Percentiles rank a stretch among this genome's conserved stretches.
Evolutionary conservation across 768 basidiomycete genomes (phyloP).

Genomic region (Amylocystis lapponica): DNA sequence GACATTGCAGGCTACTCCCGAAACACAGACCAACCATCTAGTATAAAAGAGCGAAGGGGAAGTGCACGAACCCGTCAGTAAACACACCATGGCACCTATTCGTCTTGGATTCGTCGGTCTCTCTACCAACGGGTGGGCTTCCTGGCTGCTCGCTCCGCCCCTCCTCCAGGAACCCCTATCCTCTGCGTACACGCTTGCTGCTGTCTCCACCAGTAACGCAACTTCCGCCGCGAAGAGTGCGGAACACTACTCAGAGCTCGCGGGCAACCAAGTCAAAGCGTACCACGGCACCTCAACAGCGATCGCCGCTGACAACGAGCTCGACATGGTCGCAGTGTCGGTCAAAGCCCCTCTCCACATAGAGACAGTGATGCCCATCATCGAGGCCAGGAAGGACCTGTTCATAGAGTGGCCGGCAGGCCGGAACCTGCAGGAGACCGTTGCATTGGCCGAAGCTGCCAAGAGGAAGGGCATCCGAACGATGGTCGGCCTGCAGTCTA

Average conservation of each 20-base stretch:
- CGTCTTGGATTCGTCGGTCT: constrained; percentile 20
- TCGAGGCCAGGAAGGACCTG: constrained; percentile 33
- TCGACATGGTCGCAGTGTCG: constrained; percentile 32
- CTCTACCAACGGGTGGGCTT: constrained; percentile 6
- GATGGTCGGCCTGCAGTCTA: constrained; percentile 32
- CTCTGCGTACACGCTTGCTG: constrained; percentile 6
- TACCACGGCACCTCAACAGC: constrained; percentile 26
- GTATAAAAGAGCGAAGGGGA: too few relatives aligned
- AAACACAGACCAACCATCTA: too few relatives aligned
- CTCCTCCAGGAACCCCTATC: constrained; percentile 3
- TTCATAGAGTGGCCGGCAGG: constrained; percentile 40
- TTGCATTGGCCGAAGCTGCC: constrained; percentile 29
- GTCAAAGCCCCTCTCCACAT: constrained; percentile 30
- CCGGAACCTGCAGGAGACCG: constrained; percentile 24
- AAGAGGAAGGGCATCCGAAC: constrained; percentile 24
- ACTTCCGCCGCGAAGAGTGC: constrained; percentile 6
- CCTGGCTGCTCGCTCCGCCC: constrained; percentile 3
- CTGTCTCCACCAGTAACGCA: constrained; percentile 4
- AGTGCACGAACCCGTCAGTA: too few relatives aligned
- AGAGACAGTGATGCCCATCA: constrained; percentile 24
- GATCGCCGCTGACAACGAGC: constrained; percentile 30
- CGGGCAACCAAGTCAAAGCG: constrained; percentile 25
- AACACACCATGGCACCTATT: constrained; percentile 29
- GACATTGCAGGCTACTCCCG: too few relatives aligned
- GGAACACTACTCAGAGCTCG: constrained; percentile 19